Evolutionary conservation across 495 filamentous ascomycete genomes (phyloP), one percentile per base, ranked within the genome.

Genomic region (Penicillium simplicissimum): DNA sequence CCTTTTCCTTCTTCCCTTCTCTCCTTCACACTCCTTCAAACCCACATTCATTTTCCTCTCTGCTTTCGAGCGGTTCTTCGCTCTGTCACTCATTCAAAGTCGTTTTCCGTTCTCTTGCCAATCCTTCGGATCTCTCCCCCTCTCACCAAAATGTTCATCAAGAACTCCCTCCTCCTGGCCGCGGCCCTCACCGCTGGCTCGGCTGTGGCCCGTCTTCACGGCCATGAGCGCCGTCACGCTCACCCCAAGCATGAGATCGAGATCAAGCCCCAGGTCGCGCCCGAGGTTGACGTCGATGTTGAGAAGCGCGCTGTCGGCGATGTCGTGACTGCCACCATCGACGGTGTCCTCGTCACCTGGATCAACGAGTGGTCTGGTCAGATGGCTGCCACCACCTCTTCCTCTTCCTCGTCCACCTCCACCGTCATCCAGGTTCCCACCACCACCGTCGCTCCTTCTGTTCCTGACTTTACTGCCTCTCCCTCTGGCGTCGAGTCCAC

Each of bases 311-410:
- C 34, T 45, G 72, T 80, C 11, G 78, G 78, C 55, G 74, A 78
- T 48, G 57, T 72, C 53, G 86, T 90, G 36, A 78, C 76, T 33
- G 87, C 85, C 51, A 84, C 80, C 45, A 90, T 91, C 60, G 76
- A 88, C 60, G 88, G 88, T 59, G 67, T 84, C 51, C 70, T 83
- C 49, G 79, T 80, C 36, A 82, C 82, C 14, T 92, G 87, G 87
- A 73, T 77, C 63, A 91, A 92, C 78, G 71, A 84, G 56, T 91
- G 80, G 65, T 80, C 74, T 57, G 84, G 81, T 25, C 65, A 68
- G 33, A 65, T 68, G 49, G 59, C 75, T 40, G 58, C 74, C 15
- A 45, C 72, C 42, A 52, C 76, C 7, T 49, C 65, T 35, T 37
- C 76, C 7, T 49, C 65, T 35, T 37, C 67, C 11, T 63, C 66